Evolutionary conservation across 2,329 filamentous ascomycete species (phyloP).

Genomic region (Colletotrichum somersetense): DNA sequence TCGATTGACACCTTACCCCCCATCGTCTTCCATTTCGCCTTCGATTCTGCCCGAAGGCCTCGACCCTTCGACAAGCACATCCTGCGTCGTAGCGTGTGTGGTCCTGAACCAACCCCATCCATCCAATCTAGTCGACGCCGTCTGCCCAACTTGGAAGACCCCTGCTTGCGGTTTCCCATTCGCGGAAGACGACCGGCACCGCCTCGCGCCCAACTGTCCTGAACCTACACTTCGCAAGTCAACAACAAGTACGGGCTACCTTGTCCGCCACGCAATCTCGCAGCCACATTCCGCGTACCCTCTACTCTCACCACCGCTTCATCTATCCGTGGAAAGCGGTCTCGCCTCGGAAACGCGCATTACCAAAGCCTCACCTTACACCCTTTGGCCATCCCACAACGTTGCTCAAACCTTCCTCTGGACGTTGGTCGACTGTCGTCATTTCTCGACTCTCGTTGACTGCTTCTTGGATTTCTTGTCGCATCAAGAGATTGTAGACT

Average conservation of each 20-base stretch:
- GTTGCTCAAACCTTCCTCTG: constrained; percentile 17
- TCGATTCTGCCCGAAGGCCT: constrained; percentile 38
- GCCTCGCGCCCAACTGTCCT: constrained; percentile 36
- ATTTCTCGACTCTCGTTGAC: constrained; percentile 5
- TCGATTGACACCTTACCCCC: background rate
- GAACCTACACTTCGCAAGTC: constrained; percentile 7
- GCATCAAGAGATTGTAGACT: constrained; percentile 26
- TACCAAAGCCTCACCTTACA: constrained; percentile 17
- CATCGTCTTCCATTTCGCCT: constrained; percentile 33
- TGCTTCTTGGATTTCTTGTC: constrained; percentile 10
- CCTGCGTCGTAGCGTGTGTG: constrained; percentile 27
- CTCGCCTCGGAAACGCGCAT: constrained; percentile 34
- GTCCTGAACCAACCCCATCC: constrained; percentile 21
- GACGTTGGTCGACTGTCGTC: constrained; percentile 15
- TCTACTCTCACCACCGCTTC: constrained; percentile 19
- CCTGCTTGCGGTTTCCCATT: constrained; percentile 41
- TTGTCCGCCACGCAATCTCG: constrained; percentile 1
- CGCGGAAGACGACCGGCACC: constrained; percentile 37
- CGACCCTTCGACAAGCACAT: constrained; percentile 33
- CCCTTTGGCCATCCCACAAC: constrained; percentile 9
- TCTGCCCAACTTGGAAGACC: constrained; percentile 23
- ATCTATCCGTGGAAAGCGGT: constrained; percentile 12
- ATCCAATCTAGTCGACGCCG: constrained; percentile 14
- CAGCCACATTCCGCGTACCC: constrained; percentile 19
- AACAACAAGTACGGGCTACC: constrained; percentile 30